Percentiles rank a stretch among this genome's conserved stretches.
These are phyloP conservation scores for Quercus phellos DNA, from an alignment of 331 rosid species.

Conservation along the genomic window DNA sequence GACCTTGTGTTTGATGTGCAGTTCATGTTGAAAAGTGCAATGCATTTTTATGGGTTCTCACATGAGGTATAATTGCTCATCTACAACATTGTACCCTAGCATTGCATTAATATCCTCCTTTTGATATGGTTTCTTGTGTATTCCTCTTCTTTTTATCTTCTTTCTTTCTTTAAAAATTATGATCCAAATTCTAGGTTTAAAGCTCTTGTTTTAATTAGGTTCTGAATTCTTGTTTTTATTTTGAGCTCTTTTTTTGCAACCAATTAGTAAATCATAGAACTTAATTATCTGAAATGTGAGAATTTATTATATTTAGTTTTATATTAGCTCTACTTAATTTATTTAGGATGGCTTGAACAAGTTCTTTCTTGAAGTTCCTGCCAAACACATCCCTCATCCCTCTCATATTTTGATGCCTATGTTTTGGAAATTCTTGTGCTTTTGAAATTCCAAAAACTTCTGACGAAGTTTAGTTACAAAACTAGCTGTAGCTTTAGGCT, in stretches of 20 bases:
- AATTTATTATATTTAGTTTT: neutral
- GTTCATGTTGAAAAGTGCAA: conserved; percentile 78
- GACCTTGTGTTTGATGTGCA: conserved; percentile 92
- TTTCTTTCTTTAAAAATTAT: neutral
- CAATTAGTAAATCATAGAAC: neutral
- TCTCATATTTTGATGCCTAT: neutral
- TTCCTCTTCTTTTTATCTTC: neutral
- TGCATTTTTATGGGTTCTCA: conserved; percentile 81
- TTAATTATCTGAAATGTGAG: neutral
- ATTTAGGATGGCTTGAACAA: neutral
- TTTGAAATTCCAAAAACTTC: neutral
- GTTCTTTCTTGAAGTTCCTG: conserved; percentile 1
- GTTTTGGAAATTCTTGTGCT: neutral
- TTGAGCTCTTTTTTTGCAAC: neutral
- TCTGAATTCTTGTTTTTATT: neutral
- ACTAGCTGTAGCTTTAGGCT: too few relatives aligned
- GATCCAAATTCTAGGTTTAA: neutral
- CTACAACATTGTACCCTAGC: conserved; percentile 10
- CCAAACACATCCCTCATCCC: neutral
- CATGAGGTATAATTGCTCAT: conserved; percentile 66
- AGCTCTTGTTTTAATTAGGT: too few relatives aligned
- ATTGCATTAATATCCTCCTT: neutral
- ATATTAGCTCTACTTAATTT: neutral
- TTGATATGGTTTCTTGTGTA: neutral
- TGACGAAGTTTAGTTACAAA: too few relatives aligned